phyloP scores from a whole-genome alignment of 805 yeast genomes.

The Yamadazyma ubonensis region DNA sequence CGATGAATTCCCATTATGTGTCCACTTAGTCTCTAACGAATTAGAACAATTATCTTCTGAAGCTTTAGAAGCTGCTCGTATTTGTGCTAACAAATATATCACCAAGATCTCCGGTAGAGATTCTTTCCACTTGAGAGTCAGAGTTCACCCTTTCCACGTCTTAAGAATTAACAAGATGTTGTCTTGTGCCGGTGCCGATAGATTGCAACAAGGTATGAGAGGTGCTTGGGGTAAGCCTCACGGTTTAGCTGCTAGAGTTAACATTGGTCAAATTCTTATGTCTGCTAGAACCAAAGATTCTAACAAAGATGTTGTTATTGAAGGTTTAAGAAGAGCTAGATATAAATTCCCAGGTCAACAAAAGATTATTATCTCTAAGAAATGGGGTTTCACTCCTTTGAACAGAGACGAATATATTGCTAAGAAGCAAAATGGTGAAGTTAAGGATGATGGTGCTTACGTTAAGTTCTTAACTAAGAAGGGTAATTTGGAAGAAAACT shows the following conservation, averaged over 20 bases:
- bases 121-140: slow-evolving; percentile 99
- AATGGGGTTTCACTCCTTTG: slow-evolving; percentile 99
- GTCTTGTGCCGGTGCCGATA: slow-evolving; percentile 99
- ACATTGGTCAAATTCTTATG: slow-evolving; percentile 97
- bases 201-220: slow-evolving; percentile 99
- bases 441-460: slow-evolving; percentile 99
- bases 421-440: slow-evolving; percentile 96
- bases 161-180: slow-evolving; percentile 99
- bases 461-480: slow-evolving; percentile 96
- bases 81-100: slow-evolving; percentile 99
- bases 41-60: slow-evolving; percentile 98
- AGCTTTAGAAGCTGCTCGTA: slow-evolving; percentile 99
- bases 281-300: slow-evolving; percentile 98
- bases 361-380: slow-evolving; percentile 97
- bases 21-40: slow-evolving; percentile 99
- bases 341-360: slow-evolving; percentile 99
- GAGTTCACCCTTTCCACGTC: slow-evolving; percentile 99
- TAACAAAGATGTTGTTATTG: slow-evolving; percentile 96
- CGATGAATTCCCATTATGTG: slow-evolving; percentile 99
- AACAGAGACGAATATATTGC: slow-evolving; percentile 95
- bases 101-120: slow-evolving; percentile 98
- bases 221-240: slow-evolving; percentile 99
- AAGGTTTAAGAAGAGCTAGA: slow-evolving; percentile 99
- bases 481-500: slow-evolving; percentile 93
- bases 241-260: slow-evolving; percentile 99